These are phyloP conservation scores for Bondarzewia mesenterica DNA, from an alignment of 1,284 basidiomycete genomes.

Conservation along the genomic window DNA sequence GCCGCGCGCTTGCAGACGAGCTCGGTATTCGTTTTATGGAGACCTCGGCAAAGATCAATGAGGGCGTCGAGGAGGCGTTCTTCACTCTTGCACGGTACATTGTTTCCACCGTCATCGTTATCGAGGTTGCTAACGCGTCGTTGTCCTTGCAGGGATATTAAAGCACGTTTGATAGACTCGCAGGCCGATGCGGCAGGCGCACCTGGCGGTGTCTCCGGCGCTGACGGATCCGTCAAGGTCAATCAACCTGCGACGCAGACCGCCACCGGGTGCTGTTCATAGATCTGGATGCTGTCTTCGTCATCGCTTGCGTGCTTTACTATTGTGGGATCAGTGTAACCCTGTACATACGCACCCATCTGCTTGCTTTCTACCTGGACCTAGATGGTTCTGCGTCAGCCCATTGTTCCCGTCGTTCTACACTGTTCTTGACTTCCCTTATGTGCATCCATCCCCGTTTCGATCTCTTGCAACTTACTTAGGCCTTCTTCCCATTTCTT, in stretches of 20 bases:
- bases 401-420: neutral
- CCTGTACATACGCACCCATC: constrained; percentile 1
- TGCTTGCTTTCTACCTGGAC: neutral
- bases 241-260: constrained; percentile 45
- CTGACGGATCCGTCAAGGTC: constrained; percentile 52
- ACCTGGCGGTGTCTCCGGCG: constrained; percentile 29
- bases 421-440: neutral
- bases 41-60: constrained; percentile 96
- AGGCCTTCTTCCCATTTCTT: neutral
- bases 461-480: neutral
- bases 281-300: constrained; percentile 9
- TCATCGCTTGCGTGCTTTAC: neutral
- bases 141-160: constrained; percentile 71
- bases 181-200: constrained; percentile 63
- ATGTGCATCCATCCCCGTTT: neutral
- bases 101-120: neutral
- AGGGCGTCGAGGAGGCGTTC: constrained; percentile 98
- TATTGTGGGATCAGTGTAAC: neutral
- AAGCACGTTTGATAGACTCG: constrained; percentile 93
- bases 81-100: constrained; percentile 87
- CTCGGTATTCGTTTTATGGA: constrained; percentile 96
- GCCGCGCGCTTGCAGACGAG: constrained; percentile 76
- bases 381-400: neutral
- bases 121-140: neutral
- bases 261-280: constrained; percentile 51